A percentile compares a stretch with the other conserved stretches of the same genome.
phyloP scores from a whole-genome alignment of 2,329 filamentous ascomycete species.

The Aureobasidium lini region DNA sequence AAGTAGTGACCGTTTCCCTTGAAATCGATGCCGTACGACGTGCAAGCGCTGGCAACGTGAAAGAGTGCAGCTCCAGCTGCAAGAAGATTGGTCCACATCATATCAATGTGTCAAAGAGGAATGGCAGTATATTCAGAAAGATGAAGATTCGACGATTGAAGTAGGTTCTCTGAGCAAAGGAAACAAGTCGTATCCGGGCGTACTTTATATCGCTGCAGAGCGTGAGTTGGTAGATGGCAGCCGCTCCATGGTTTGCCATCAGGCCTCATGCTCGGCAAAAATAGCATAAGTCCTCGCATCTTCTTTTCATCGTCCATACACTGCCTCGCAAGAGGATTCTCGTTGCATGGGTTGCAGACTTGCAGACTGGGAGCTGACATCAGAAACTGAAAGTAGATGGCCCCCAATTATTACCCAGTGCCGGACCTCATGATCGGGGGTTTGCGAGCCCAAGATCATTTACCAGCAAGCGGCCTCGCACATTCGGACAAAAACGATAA shows the following conservation, averaged over 20 bases:
- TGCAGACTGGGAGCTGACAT: constrained; percentile 3
- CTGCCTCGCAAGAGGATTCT: constrained; percentile 3
- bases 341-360: background rate
- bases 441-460: background rate
- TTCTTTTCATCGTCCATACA: background rate
- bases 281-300: background rate
- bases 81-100: background rate
- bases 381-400: background rate
- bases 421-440: background rate
- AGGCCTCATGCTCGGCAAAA: background rate
- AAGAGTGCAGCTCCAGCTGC: background rate
- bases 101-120: background rate
- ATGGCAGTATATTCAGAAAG: background rate
- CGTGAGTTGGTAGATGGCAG: background rate
- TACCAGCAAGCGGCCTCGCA: background rate
- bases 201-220: background rate
- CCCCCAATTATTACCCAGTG: background rate
- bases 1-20: constrained; percentile 37
- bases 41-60: constrained; percentile 16
- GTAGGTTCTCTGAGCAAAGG: background rate
- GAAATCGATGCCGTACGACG: constrained; percentile 32
- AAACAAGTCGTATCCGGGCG: background rate
- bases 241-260: background rate
- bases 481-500: background rate
- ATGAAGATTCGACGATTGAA: no score